phyloP scores from a whole-genome alignment of 805 yeast species.

The Suhomyces emberorum region DNA sequence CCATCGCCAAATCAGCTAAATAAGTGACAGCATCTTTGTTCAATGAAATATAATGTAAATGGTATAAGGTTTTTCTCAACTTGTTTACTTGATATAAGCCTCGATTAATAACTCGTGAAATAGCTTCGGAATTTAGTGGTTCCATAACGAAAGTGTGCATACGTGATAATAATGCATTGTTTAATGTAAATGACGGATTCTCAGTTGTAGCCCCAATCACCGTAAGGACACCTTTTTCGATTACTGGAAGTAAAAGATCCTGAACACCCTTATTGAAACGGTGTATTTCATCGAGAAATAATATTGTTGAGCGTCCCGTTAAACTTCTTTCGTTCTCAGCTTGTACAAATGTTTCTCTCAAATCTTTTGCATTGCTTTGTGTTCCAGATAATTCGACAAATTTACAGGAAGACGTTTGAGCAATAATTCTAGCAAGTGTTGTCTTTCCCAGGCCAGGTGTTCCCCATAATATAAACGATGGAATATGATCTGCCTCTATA shows the following conservation, averaged over 20 bases:
- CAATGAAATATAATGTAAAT: slow-evolving; percentile 50
- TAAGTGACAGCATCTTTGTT: slow-evolving; percentile 58
- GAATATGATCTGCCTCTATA: slow-evolving; percentile 31
- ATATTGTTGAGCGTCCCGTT: slow-evolving; percentile 30
- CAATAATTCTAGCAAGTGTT: slow-evolving; percentile 39
- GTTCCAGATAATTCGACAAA: slow-evolving; percentile 42
- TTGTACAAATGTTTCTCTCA: slow-evolving; percentile 32
- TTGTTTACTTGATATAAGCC: slow-evolving; percentile 51
- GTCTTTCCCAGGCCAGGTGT: slow-evolving; percentile 46
- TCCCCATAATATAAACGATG: slow-evolving; percentile 44
- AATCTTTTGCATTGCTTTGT: slow-evolving; percentile 32
- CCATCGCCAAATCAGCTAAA: slow-evolving; percentile 71
- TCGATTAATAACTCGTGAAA: slow-evolving; percentile 32
- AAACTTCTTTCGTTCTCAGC: slow-evolving; percentile 36
- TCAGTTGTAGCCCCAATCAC: slow-evolving; percentile 56
- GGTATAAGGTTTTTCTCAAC: slow-evolving; percentile 51
- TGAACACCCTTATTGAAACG: slow-evolving; percentile 43
- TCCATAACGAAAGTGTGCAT: slow-evolving; percentile 46
- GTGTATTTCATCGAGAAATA: slow-evolving; percentile 44
- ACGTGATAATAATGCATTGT: slow-evolving; percentile 41
- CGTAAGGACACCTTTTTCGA: slow-evolving; percentile 38
- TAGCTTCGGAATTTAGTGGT: slow-evolving; percentile 28
- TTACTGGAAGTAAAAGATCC: slow-evolving; percentile 40
- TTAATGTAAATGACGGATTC: slow-evolving; percentile 51
- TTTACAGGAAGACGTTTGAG: slow-evolving; percentile 25